Percentiles rank a stretch among this genome's conserved stretches.
These are phyloP conservation scores for Aspergillus carbonarius DNA, from an alignment of 2,329 filamentous ascomycete genomes.

Conservation along the genomic window DNA sequence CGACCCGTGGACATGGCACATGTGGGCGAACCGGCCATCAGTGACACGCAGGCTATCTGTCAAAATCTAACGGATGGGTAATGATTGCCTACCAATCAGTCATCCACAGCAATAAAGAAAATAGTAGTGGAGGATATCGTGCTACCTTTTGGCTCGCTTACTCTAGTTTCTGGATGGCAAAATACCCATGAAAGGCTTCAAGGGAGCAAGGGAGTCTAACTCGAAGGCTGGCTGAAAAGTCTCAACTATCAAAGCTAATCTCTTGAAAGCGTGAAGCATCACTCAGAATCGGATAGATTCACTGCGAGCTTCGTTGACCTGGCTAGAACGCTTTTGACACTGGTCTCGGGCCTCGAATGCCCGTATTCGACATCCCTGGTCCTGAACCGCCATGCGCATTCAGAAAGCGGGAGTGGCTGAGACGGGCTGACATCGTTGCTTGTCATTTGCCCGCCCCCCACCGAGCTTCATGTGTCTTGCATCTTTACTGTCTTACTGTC, in stretches of 20 bases:
- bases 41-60: slow-evolving; percentile 7
- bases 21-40: slow-evolving; percentile 5
- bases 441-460: slow-evolving; percentile 8
- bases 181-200: neutral
- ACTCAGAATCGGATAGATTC: neutral
- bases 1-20: neutral
- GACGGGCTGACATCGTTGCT: slow-evolving; percentile 16
- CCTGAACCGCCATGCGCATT: neutral
- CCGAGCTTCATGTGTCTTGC: neutral
- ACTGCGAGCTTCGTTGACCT: neutral
- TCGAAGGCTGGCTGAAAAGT: neutral
- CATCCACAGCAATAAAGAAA: neutral
- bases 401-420: slow-evolving; percentile 15
- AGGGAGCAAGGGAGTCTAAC: neutral
- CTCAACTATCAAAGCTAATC: neutral
- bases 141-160: neutral
- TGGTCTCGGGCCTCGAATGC: neutral
- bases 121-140: neutral
- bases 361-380: neutral
- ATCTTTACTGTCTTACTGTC: neutral
- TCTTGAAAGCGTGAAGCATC: neutral
- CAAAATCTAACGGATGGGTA: neutral
- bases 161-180: neutral
- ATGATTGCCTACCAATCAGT: neutral
- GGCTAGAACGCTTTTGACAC: neutral